Evolutionary conservation across 1,139 yeast species (phyloP).

Genomic region (Scheffersomyces lignicola): DNA sequence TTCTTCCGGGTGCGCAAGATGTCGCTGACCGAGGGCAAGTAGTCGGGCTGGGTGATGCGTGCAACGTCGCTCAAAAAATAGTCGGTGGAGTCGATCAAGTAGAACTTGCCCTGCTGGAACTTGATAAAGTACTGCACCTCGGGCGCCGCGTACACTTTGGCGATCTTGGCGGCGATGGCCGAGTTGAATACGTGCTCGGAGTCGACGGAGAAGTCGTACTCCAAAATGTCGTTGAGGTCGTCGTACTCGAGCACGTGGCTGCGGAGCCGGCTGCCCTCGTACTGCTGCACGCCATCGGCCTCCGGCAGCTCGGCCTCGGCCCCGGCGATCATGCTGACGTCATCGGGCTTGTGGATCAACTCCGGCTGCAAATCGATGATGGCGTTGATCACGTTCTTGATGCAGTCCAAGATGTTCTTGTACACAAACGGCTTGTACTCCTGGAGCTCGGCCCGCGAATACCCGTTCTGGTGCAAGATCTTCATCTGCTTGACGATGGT

Average conservation of each 20-base stretch:
- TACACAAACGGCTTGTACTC: slow-evolving; percentile 72
- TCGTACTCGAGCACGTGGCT: slow-evolving; percentile 29
- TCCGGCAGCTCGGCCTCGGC: slow-evolving; percentile 5
- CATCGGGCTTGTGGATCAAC: slow-evolving; percentile 37
- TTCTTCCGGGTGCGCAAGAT: slow-evolving; percentile 85
- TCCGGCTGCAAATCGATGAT: slow-evolving; percentile 51
- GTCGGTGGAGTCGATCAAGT: slow-evolving; percentile 82
- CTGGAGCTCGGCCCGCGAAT: slow-evolving; percentile 57
- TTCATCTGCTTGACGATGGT: slow-evolving; percentile 76
- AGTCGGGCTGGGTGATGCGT: slow-evolving; percentile 60
- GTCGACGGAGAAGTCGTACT: slow-evolving; percentile 50
- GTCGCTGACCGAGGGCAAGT: slow-evolving; percentile 74
- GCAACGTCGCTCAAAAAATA: slow-evolving; percentile 72
- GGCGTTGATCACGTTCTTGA: slow-evolving; percentile 60
- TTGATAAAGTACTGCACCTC: slow-evolving; percentile 58
- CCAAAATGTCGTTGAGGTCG: slow-evolving; percentile 49
- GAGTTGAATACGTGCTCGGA: slow-evolving; percentile 47
- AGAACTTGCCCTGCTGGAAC: slow-evolving; percentile 70
- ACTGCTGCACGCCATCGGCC: slow-evolving; percentile 8
- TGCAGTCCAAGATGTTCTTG: slow-evolving; percentile 66
- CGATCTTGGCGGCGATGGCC: slow-evolving; percentile 45
- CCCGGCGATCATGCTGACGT: slow-evolving; percentile 4
- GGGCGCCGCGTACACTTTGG: slow-evolving; percentile 52
- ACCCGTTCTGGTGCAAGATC: slow-evolving; percentile 71
- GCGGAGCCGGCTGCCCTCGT: slow-evolving; percentile 14